Base-by-base conservation (phyloP, 2,329 filamentous ascomycete species). In the Venturiaceae sp. region DNA sequence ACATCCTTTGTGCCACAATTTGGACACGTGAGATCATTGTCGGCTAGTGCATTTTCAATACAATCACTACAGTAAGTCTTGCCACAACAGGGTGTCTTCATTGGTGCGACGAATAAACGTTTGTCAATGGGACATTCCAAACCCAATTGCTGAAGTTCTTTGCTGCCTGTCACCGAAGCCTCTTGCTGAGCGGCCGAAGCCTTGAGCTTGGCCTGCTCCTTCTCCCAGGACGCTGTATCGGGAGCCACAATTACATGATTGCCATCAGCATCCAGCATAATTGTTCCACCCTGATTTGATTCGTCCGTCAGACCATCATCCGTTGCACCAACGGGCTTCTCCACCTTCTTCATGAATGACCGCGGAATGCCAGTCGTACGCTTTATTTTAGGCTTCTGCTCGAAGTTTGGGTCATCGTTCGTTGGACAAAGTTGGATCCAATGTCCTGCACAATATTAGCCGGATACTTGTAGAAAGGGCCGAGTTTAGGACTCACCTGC, bases 31-130 rank as follows among this genome's bases (percentile, higher is more conserved):
- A 99, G 91, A 81, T 99, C 94, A 83, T 88, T 94, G 80, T 97
- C 92, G 76, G 96, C 92, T 75, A 99, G 86, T 75, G 92, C 90
- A 83, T 96, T 96, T 73, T 94, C 95, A 77, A 99, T 96, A 87
- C 94, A 99, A 73, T 96, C 91, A 83, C 94, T 94, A 82, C 94
- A 99, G 81, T 95, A 99, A 71, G 92, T 96, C 83, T 88, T 95
- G 77, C 88, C 84, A 81, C 94, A 99, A 83, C 94, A 99, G 65
- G 94, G 92, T 70, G 94, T 97, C 83, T 96, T 95, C 82, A 95
- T 94, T 82, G 94, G 92, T 74, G 96, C 90, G 85, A 95, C 86
- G 77, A 97, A 96, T 83, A 96, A 87, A 75, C 90, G 92, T 77
- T 95, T 95, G 84, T 97, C 94, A 80, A 97, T 88, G 64, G 91